Evolutionary conservation across 352 stramenopile genomes (phyloP), one percentile per base, ranked within the genome.

Genomic region (Pythium scleroteichum): DNA sequence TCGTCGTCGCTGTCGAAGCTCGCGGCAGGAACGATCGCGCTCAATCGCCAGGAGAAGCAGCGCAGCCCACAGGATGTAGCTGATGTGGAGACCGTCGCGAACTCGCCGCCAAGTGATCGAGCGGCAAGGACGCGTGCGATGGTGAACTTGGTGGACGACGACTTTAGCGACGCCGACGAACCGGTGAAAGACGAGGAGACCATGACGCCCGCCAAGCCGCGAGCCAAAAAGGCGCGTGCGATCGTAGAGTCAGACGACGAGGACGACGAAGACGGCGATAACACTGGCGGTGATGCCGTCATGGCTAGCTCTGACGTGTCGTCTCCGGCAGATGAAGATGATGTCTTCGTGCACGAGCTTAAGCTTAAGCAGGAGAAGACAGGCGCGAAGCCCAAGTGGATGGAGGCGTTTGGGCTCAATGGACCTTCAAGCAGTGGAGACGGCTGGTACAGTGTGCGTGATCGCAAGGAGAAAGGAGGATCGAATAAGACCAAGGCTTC

Each of bases 161-260:
- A 60, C 23, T 48, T 62, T 39, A 59, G 59, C 26, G 79, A 85
- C 41, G 44, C 33, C 1, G 49, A 59, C 12, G 46, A 64, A 32
- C 44, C 58, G 55, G 40, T 42, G 10, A 44, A 44, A 16, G 75
- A 88, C 4, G 74, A 86, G 8, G 76, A 85, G 8, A 58, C 72
- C 14, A 38, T 74, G 33, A 65, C 64, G n/a, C 73, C 75, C 5
- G 60, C 49, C 8, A 76, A 76, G 29, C 65, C 75, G 14, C 69
- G 71, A 17, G 62, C 54, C 10, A 87, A 88, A 66, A 78, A 80
- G 45, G 66, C 77, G 13, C 68, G 81, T 4, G 77, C 72, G 2
- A 91, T 91, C 64, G 66, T 88, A 19, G 81, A 91, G 40, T 91
- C 81, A 7, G 81, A 90, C 12, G 81, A 74, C 2, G 81, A 75